Conservation (phyloP, 2,329 filamentous ascomycete genomes). For the Hymenoscyphus repandus region DNA sequence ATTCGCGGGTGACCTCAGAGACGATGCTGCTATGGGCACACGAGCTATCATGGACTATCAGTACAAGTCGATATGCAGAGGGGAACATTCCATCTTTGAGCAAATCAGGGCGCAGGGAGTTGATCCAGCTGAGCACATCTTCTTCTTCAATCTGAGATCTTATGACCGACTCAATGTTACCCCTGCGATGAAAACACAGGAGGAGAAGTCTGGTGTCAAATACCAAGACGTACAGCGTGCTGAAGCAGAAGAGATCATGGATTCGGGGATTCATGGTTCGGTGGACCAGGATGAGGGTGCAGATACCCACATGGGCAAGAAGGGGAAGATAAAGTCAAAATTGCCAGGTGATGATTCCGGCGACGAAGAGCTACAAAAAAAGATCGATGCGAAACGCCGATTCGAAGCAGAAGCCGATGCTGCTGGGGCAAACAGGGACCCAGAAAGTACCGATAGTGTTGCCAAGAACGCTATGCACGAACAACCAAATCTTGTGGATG, state of each 20-base stretch:
- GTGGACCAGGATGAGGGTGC: slow-evolving; percentile 38
- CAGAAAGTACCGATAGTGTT: slow-evolving; percentile 40
- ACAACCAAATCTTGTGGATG: slow-evolving; percentile 57
- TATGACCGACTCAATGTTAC: slow-evolving; percentile 92
- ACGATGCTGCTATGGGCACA: slow-evolving; percentile 78
- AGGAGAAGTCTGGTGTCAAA: slow-evolving; percentile 74
- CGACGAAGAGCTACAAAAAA: slow-evolving; percentile 35
- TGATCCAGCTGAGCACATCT: slow-evolving; percentile 75
- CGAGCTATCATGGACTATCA: slow-evolving; percentile 96
- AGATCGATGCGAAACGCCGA: slow-evolving; percentile 42
- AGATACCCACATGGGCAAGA: slow-evolving; percentile 43
- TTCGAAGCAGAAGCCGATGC: slow-evolving; percentile 45
- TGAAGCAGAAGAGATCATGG: slow-evolving; percentile 85
- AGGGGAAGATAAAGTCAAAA: slow-evolving; percentile 30
- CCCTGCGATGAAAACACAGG: slow-evolving; percentile 63
- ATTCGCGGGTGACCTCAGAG: slow-evolving; percentile 84
- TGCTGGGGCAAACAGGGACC: slow-evolving; percentile 26
- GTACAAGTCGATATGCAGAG: slow-evolving; percentile 91
- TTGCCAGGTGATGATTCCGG: slow-evolving; percentile 27
- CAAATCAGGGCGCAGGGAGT: slow-evolving; percentile 69
- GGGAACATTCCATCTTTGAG: slow-evolving; percentile 84
- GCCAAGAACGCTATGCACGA: slow-evolving; percentile 81
- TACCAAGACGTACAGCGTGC: slow-evolving; percentile 86
- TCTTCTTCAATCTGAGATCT: slow-evolving; percentile 87
- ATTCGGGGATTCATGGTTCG: slow-evolving; percentile 60